A percentile compares a stretch with the other conserved stretches of the same genome.
phyloP scores from a whole-genome alignment of 805 yeast genomes.

The Clavispora santaluciae region DNA sequence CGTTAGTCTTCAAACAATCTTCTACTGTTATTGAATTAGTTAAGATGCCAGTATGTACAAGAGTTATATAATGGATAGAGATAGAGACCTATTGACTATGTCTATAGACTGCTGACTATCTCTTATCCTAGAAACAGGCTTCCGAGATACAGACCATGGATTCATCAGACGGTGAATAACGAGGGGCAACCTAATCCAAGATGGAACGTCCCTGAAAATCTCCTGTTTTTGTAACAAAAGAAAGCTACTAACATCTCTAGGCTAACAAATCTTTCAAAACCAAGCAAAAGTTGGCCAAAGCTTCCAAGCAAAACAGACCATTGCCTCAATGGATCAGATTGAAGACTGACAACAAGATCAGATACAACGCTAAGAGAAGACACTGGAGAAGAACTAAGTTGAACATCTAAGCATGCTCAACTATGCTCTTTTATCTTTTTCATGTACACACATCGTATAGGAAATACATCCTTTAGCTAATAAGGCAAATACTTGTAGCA shows the following conservation, averaged over 20 bases:
- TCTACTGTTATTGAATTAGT: conserved; percentile 4
- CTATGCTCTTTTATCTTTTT: conserved; percentile 2
- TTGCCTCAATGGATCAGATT: conserved; percentile 99
- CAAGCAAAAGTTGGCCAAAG: conserved; percentile 99
- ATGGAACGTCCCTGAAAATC: too few species aligned
- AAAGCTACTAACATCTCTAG: conserved; percentile 42
- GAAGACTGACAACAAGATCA: conserved; percentile 95
- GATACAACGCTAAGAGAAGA: conserved; percentile 99
- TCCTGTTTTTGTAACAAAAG: too few species aligned
- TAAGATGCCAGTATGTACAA: conserved; percentile 42
- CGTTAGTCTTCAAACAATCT: conserved; percentile 6
- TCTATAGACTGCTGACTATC: too few species aligned
- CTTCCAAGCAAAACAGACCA: conserved; percentile 98
- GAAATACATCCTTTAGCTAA: conserved; percentile 12
- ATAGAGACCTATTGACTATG: background rate
- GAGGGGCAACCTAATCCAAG: too few species aligned
- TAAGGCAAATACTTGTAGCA: background rate
- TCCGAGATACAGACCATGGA: too few species aligned
- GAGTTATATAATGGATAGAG: background rate
- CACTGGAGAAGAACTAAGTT: conserved; percentile 99
- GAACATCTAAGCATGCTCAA: conserved; percentile 61
- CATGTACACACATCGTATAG: conserved; percentile 15
- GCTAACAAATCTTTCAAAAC: conserved; percentile 94
- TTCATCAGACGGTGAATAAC: too few species aligned
- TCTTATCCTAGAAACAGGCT: background rate